Evolutionary conservation across 768 basidiomycete genomes (phyloP).

Genomic region (Hemileccinum impolitum): DNA sequence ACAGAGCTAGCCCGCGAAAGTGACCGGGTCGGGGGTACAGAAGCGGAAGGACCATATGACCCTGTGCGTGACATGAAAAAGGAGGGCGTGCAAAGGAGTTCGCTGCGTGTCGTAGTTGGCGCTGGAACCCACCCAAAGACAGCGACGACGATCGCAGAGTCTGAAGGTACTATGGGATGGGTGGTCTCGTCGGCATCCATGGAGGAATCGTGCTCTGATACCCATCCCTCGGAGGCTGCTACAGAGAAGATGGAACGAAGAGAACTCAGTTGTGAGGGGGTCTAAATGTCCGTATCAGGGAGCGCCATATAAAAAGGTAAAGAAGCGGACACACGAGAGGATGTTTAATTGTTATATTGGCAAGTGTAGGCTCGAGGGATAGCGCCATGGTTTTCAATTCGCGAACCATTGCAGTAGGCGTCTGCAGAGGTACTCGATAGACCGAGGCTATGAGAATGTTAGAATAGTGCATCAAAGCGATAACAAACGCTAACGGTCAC

Average conservation of each 20-base stretch:
- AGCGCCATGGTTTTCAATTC: conserved; percentile 57
- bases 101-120: conserved; percentile 22
- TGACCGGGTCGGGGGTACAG: conserved; percentile 31
- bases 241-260: conserved; percentile 45
- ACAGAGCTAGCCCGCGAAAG: conserved; percentile 34
- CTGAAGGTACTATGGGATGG: conserved; percentile 29
- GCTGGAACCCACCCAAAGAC: conserved; percentile 49
- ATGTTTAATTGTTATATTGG: conserved; percentile 60
- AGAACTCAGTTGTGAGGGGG: conserved; percentile 51
- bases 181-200: conserved; percentile 10
- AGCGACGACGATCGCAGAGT: conserved; percentile 39
- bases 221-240: conserved; percentile 23
- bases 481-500: conserved; percentile 51
- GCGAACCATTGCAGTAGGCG: conserved; percentile 59
- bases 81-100: conserved; percentile 13
- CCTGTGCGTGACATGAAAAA: conserved; percentile 23
- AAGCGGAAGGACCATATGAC: conserved; percentile 28
- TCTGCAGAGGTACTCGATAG: conserved; percentile 69
- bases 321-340: conserved; percentile 54
- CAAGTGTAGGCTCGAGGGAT: conserved; percentile 49
- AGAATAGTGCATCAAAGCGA: not conserved
- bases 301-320: not conserved
- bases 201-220: conserved; percentile 26
- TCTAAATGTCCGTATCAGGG: conserved; percentile 39
- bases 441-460: conserved; percentile 47